Conservation (phyloP, 768 basidiomycete genomes). For the Kwoniella bestiolae region DNA sequence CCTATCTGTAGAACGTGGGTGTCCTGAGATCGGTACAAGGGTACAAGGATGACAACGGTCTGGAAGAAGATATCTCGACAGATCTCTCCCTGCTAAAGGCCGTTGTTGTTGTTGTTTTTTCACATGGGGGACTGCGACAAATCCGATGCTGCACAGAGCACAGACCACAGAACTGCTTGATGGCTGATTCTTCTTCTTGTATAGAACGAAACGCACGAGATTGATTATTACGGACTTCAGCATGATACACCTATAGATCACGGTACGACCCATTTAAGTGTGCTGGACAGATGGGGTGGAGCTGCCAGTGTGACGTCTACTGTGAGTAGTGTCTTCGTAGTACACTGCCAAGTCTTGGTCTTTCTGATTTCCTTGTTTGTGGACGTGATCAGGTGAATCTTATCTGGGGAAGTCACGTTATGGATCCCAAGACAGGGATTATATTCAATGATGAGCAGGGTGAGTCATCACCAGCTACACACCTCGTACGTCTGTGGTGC, state of each 20-base stretch:
- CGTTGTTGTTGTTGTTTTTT: no score
- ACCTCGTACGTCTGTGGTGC: not conserved
- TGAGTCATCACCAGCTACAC: constrained; percentile 11
- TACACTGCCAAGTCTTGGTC: no score
- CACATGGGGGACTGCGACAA: no score
- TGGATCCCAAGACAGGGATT: constrained; percentile 85
- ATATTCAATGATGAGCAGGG: constrained; percentile 83
- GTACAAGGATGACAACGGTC: no score
- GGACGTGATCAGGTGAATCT: constrained; percentile 80
- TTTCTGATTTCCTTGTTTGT: no score
- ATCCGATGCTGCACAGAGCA: no score
- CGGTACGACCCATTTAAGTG: constrained; percentile 90
- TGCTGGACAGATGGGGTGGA: constrained; percentile 82
- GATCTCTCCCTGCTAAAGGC: no score
- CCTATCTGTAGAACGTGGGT: no score
- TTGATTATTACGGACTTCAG: constrained; percentile 81
- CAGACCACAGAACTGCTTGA: no score
- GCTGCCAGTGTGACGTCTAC: constrained; percentile 83
- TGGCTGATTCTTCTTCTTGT: no score
- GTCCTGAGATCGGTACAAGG: no score
- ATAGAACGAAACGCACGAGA: constrained; percentile 78
- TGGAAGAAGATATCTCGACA: no score
- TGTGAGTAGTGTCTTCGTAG: constrained; percentile 25
- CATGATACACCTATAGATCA: constrained; percentile 79
- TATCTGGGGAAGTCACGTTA: constrained; percentile 83